Evolutionary conservation across 2,329 filamentous ascomycete species (phyloP).

Genomic region (Zymoseptoria ardabiliae): DNA sequence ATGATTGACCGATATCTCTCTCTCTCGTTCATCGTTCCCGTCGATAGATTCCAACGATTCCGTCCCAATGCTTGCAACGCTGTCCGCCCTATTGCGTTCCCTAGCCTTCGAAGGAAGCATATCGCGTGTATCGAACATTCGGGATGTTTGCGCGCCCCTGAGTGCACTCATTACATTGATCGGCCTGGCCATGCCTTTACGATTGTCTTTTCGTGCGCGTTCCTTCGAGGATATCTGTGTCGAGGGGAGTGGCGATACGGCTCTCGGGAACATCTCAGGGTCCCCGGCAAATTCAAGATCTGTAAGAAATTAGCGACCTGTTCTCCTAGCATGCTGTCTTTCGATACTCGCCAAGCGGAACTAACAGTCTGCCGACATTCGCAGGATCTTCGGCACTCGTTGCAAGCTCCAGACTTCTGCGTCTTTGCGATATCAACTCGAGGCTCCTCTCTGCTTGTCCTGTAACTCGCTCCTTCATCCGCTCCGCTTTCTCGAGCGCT

Average conservation of each 20-base stretch:
- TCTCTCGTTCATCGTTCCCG: neutral
- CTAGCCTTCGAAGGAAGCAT: neutral
- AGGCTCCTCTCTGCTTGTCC: neutral
- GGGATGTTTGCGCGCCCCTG: neutral
- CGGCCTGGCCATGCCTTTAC: neutral
- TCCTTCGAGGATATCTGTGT: neutral
- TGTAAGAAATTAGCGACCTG: neutral
- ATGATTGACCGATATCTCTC: neutral
- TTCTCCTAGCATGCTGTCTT: neutral
- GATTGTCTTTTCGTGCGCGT: neutral
- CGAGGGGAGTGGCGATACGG: neutral
- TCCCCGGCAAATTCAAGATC: neutral
- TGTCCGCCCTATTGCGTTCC: neutral
- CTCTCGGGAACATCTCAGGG: neutral
- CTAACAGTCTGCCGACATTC: neutral
- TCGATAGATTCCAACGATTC: neutral
- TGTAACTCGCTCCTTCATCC: neutral
- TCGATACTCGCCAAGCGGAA: neutral
- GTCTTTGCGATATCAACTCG: neutral
- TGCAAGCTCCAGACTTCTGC: neutral
- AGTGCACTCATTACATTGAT: neutral
- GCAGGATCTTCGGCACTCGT: neutral
- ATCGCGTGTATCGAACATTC: neutral
- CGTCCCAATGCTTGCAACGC: neutral
- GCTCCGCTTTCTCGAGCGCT: neutral